Evolutionary conservation across 352 stramenopile species (phyloP).

Genomic region (Pythium plurisporium): DNA sequence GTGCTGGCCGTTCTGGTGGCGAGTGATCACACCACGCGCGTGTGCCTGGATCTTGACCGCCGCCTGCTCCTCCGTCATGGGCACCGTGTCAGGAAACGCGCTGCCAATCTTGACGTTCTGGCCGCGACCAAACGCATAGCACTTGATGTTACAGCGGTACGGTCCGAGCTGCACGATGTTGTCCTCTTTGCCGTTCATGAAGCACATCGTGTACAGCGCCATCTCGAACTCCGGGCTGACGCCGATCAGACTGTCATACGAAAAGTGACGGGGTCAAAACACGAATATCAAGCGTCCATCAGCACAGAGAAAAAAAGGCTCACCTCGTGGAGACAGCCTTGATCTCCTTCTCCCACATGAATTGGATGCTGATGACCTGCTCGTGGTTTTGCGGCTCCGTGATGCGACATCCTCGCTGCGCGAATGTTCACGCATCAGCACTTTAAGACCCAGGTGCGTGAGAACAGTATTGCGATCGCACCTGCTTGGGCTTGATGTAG

Average conservation of each 20-base stretch:
- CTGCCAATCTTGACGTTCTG: slow-evolving; percentile 77
- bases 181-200: slow-evolving; percentile 87
- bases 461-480: not conserved
- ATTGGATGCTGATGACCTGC: slow-evolving; percentile 94
- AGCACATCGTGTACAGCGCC: slow-evolving; percentile 95
- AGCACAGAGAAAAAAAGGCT: not conserved
- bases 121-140: slow-evolving; percentile 75
- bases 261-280: too few species aligned
- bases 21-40: slow-evolving; percentile 40
- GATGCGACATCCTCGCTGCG: slow-evolving; percentile 51
- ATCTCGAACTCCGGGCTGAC: slow-evolving; percentile 96
- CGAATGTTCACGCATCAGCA: not conserved
- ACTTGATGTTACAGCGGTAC: slow-evolving; percentile 90
- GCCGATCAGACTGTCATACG: slow-evolving; percentile 77
- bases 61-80: slow-evolving; percentile 64
- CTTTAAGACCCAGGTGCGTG: not conserved
- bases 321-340: slow-evolving; percentile 91
- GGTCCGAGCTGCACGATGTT: slow-evolving; percentile 83
- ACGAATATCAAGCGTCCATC: not conserved
- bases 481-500: slow-evolving; percentile 88
- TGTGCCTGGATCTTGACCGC: slow-evolving; percentile 73
- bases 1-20: slow-evolving; percentile 16
- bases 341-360: slow-evolving; percentile 84
- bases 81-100: slow-evolving; percentile 71
- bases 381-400: slow-evolving; percentile 82